phyloP scores from a whole-genome alignment of 1,284 basidiomycete genomes.

The Coniferiporia weirii region DNA sequence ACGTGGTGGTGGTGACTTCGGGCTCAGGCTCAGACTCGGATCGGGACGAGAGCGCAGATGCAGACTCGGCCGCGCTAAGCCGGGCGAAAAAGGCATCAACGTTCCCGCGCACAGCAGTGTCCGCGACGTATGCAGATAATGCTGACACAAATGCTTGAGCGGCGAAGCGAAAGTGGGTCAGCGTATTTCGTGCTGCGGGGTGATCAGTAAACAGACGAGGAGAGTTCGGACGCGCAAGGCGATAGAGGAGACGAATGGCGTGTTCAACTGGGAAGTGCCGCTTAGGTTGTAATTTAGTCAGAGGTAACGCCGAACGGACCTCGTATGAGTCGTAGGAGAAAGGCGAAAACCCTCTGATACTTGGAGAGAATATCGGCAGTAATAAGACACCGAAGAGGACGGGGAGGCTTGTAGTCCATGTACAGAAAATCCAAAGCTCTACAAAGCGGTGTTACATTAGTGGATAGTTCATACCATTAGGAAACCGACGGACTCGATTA shows the following conservation, averaged over 20 bases:
- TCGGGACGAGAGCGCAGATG: slow-evolving; percentile 5
- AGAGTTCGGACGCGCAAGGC: slow-evolving; percentile 44
- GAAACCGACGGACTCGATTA: slow-evolving; percentile 49
- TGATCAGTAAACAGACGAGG: slow-evolving; percentile 58
- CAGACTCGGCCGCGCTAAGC: slow-evolving; percentile 21
- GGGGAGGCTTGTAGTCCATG: slow-evolving; percentile 79
- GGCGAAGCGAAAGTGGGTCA: slow-evolving; percentile 68
- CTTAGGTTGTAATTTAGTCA: not conserved
- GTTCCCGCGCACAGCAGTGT: slow-evolving; percentile 71
- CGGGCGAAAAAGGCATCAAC: slow-evolving; percentile 62
- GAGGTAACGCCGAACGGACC: slow-evolving; percentile 38
- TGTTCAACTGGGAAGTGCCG: slow-evolving; percentile 53
- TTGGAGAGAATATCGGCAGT: slow-evolving; percentile 68
- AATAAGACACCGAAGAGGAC: slow-evolving; percentile 65
- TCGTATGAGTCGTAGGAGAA: slow-evolving; percentile 71
- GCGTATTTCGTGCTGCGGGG: slow-evolving; percentile 42
- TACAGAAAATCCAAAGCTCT: slow-evolving; percentile 85
- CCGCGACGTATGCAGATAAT: slow-evolving; percentile 67
- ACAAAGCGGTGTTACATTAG: slow-evolving; percentile 12
- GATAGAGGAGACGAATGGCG: slow-evolving; percentile 61
- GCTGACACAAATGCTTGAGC: slow-evolving; percentile 63
- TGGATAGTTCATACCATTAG: not conserved
- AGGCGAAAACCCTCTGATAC: slow-evolving; percentile 77
- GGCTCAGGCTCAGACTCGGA: slow-evolving; percentile 30
- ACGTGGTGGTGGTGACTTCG: slow-evolving; percentile 20